phyloP scores from a whole-genome alignment of 2,329 filamentous ascomycete species.

The Trichothecium sympodiale region DNA sequence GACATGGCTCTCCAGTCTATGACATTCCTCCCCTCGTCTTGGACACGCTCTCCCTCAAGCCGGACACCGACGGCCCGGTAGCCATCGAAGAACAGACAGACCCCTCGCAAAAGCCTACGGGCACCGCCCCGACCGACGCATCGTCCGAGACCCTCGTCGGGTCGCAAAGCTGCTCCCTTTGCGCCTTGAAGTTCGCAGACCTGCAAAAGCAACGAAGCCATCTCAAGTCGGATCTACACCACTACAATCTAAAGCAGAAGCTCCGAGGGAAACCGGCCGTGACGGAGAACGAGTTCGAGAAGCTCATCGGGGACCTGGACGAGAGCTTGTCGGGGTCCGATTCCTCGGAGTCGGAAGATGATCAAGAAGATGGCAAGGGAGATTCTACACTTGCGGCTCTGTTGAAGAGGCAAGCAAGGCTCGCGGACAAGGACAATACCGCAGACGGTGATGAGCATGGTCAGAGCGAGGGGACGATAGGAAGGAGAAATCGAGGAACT shows the following conservation, averaged over 20 bases:
- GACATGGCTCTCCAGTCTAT: constrained; percentile 48
- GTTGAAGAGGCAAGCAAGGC: constrained; percentile 70
- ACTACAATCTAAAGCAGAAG: constrained; percentile 91
- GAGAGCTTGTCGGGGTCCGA: constrained; percentile 89
- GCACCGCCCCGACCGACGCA: constrained; percentile 7
- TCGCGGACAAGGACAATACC: constrained; percentile 42
- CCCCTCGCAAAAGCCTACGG: constrained; percentile 11
- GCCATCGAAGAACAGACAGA: constrained; percentile 11
- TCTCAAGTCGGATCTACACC: constrained; percentile 80
- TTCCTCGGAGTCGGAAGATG: constrained; percentile 58
- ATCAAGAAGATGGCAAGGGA: constrained; percentile 43
- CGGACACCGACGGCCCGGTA: constrained; percentile 16
- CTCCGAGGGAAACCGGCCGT: constrained; percentile 62
- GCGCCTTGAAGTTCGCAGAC: constrained; percentile 57
- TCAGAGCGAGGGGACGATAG: constrained; percentile 16
- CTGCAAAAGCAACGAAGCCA: constrained; percentile 77
- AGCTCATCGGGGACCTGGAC: constrained; percentile 72
- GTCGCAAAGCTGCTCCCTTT: constrained; percentile 72
- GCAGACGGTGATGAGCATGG: constrained; percentile 32
- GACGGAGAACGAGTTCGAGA: constrained; percentile 75
- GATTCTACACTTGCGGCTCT: constrained; percentile 65
- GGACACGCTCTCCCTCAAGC: constrained; percentile 45
- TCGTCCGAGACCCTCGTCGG: constrained; percentile 36
- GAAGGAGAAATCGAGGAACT: constrained; percentile 48
- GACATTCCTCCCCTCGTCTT: constrained; percentile 70